Conservation (phyloP, 345 rosid genomes). For the Eucalyptus cloeziana region DNA sequence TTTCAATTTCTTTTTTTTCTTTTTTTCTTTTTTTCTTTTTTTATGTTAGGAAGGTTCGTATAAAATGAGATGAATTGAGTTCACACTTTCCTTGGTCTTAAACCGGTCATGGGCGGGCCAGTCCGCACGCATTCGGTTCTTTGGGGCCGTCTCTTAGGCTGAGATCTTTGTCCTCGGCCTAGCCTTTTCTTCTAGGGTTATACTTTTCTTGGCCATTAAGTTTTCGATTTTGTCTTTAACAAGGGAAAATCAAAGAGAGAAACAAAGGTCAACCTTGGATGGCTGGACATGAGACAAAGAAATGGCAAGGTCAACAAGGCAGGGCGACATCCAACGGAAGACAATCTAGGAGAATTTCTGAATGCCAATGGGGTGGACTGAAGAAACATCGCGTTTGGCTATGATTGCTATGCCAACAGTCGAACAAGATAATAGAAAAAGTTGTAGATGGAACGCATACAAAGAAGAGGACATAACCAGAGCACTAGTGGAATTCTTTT, state of each 20-base stretch:
- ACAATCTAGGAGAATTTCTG: too few species aligned
- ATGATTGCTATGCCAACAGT: not conserved
- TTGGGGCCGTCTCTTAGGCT: not conserved
- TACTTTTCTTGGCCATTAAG: not conserved
- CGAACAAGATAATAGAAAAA: too few species aligned
- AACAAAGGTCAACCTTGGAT: not conserved
- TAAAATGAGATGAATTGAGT: not conserved
- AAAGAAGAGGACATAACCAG: not conserved
- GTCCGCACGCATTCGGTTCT: fast-evolving
- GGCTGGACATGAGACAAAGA: not conserved
- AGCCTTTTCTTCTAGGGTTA: not conserved
- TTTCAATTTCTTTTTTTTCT: not conserved
- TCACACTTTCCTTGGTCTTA: not conserved
- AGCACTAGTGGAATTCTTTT: not conserved
- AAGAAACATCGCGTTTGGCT: not conserved
- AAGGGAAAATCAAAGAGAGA: not conserved
- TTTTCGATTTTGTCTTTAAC: too few species aligned
- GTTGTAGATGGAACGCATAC: not conserved
- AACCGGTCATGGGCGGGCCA: not conserved
- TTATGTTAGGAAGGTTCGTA: not conserved
- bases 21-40: too few species aligned
- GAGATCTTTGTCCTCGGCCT: not conserved
- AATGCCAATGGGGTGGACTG: not conserved
- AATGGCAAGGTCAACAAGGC: not conserved
- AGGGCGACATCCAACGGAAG: not conserved